These are phyloP conservation scores for Stygiomarasmius scandens DNA, from an alignment of 1,284 basidiomycete genomes.

Conservation along the genomic window DNA sequence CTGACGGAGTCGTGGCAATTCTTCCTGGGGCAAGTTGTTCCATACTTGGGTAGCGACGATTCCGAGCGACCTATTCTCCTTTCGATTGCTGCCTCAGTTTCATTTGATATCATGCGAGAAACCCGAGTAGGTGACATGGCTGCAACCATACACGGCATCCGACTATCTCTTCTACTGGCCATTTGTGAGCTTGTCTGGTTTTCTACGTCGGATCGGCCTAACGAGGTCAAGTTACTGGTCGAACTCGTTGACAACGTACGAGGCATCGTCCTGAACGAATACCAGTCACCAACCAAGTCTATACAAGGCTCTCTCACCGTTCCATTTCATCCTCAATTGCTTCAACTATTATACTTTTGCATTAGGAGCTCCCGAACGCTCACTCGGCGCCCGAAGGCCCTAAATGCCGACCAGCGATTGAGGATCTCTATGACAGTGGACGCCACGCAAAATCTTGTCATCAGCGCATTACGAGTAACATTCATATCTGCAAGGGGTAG, in stretches of 20 bases:
- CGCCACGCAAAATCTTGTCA: conserved; percentile 61
- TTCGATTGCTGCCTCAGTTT: conserved; percentile 63
- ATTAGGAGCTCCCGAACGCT: conserved; percentile 62
- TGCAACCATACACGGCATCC: conserved; percentile 77
- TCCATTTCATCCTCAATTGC: conserved; percentile 79
- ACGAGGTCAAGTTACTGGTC: conserved; percentile 64
- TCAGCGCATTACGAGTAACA: conserved; percentile 70
- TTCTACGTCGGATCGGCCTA: conserved; percentile 57
- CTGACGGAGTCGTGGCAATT: conserved; percentile 81
- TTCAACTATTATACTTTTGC: conserved; percentile 83
- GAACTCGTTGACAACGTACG: conserved; percentile 63
- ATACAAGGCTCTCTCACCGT: conserved; percentile 68
- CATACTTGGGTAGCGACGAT: conserved; percentile 64
- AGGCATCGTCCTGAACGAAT: conserved; percentile 70
- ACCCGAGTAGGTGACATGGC: conserved; percentile 82
- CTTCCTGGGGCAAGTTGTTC: conserved; percentile 65
- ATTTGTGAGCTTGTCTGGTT: conserved; percentile 83
- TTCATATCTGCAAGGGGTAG: conserved; percentile 66
- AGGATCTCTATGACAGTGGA: conserved; percentile 63
- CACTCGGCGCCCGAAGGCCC: conserved; percentile 46
- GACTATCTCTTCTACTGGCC: conserved; percentile 74
- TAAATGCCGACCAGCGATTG: conserved; percentile 65
- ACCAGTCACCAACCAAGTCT: conserved; percentile 76
- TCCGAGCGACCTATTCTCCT: conserved; percentile 60
- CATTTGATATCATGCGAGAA: conserved; percentile 71